These are phyloP conservation scores for Cubamyces lactineus DNA, from an alignment of 768 basidiomycete species.

Conservation along the genomic window DNA sequence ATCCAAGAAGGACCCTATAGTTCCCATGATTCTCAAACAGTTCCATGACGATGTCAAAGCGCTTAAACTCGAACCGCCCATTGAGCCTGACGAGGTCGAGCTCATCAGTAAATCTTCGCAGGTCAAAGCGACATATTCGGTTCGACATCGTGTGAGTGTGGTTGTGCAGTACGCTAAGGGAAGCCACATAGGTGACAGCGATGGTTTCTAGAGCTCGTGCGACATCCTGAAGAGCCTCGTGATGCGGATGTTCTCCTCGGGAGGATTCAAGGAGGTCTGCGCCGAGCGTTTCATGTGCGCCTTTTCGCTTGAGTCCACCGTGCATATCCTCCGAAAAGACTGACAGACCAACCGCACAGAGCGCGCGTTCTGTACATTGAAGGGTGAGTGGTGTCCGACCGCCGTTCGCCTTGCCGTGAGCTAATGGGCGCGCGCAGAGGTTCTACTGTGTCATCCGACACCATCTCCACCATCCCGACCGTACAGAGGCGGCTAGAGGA, in stretches of 20 bases:
- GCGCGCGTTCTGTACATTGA: not conserved
- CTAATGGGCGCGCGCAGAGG: not conserved
- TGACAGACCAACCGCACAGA: conserved; percentile 8
- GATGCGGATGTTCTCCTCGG: not conserved
- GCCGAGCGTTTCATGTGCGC: not conserved
- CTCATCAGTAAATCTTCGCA: not conserved
- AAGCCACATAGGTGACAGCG: not conserved
- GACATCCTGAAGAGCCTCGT: not conserved
- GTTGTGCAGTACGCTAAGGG: not conserved
- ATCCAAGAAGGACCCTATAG: not conserved
- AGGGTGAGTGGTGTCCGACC: not conserved
- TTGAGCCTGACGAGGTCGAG: not conserved
- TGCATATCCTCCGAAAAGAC: not conserved
- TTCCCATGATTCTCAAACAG: not conserved
- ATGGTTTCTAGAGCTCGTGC: not conserved
- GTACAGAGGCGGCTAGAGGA: no score
- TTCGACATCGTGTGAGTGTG: conserved; percentile 2
- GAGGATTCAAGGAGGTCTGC: not conserved
- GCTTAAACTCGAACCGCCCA: not conserved
- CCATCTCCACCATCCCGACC: not conserved
- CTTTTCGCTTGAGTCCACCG: not conserved
- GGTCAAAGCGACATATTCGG: not conserved
- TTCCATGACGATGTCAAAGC: not conserved
- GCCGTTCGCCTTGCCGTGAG: not conserved
- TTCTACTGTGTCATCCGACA: not conserved